Evolutionary conservation across 164 flowering plant species (phyloP).

Genomic region (Aristolochia contorta): DNA sequence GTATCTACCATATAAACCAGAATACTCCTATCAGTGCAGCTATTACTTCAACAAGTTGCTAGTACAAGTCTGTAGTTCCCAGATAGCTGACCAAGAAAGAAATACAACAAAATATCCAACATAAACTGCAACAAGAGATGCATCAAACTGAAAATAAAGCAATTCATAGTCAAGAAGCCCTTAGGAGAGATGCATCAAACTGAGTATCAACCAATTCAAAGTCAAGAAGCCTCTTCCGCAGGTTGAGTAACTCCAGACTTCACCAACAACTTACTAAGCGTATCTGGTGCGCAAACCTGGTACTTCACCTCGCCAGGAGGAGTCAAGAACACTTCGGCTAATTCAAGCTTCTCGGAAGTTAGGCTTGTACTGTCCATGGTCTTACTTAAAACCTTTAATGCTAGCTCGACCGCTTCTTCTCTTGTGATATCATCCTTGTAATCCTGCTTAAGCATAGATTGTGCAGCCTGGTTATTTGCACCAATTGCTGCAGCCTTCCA

Average conservation of each 20-base stretch:
- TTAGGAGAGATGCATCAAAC: neutral
- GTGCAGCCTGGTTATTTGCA: constrained; percentile 15
- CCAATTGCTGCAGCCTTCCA: constrained; percentile 21
- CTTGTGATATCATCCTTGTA: constrained; percentile 15
- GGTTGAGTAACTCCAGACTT: constrained; percentile 17
- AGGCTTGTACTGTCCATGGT: constrained; percentile 19
- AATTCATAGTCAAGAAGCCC: constrained; percentile 4
- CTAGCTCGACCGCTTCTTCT: constrained; percentile 17
- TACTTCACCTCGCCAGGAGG: constrained; percentile 13
- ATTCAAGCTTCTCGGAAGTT: constrained; percentile 13
- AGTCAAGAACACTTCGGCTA: constrained; percentile 11
- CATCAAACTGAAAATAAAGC: neutral
- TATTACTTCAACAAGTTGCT: too few relatives aligned
- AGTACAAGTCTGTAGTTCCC: too few relatives aligned
- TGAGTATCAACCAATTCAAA: neutral
- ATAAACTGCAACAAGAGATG: neutral
- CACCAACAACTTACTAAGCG: constrained; percentile 12
- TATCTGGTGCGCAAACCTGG: constrained; percentile 14
- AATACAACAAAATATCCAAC: neutral
- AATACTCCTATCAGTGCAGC: too few relatives aligned
- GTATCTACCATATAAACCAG: too few relatives aligned
- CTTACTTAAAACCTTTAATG: constrained; percentile 16
- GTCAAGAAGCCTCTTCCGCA: constrained; percentile 9
- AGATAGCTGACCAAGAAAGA: too few relatives aligned
- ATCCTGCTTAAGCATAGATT: constrained; percentile 19